Evolutionary conservation across 2,329 filamentous ascomycete species (phyloP).

Genomic region (Helicocarpus griseus): DNA sequence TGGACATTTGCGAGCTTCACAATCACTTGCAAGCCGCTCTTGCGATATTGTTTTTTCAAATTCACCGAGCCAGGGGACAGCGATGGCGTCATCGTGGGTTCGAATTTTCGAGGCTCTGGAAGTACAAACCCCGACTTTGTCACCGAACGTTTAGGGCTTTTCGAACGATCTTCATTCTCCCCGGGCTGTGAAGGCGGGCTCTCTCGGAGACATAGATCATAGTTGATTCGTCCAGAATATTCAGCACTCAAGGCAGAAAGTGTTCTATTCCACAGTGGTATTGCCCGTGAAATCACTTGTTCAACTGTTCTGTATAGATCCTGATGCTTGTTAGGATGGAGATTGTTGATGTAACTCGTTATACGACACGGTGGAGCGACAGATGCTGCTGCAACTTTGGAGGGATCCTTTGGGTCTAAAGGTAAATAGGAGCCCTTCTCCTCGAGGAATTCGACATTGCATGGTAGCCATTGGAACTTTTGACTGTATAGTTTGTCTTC

Average conservation of each 20-base stretch:
- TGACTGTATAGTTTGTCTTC: slow-evolving; percentile 13
- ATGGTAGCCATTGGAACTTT: slow-evolving; percentile 38
- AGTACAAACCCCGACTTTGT: slow-evolving; percentile 5
- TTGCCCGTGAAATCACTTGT: slow-evolving; percentile 20
- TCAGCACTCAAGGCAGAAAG: slow-evolving; percentile 12
- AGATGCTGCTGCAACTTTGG: slow-evolving; percentile 10
- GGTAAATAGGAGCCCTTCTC: slow-evolving; percentile 5
- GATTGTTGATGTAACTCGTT: slow-evolving; percentile 33
- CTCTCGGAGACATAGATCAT: slow-evolving; percentile 11
- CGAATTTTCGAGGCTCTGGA: slow-evolving; percentile 5
- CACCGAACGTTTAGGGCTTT: slow-evolving; percentile 5
- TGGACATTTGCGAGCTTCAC: slow-evolving; percentile 54
- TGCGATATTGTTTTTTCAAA: slow-evolving; percentile 21
- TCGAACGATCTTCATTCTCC: slow-evolving; percentile 5
- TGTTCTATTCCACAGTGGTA: slow-evolving; percentile 27
- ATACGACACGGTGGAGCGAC: slow-evolving; percentile 12
- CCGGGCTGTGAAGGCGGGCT: slow-evolving; percentile 10
- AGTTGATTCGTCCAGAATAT: slow-evolving; percentile 1
- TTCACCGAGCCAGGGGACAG: slow-evolving; percentile 24
- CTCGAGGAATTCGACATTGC: slow-evolving; percentile 21
- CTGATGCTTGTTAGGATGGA: slow-evolving; percentile 24
- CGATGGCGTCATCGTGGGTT: neutral
- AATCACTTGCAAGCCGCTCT: slow-evolving; percentile 48
- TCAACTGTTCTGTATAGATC: slow-evolving; percentile 26
- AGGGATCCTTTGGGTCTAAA: neutral